Percentiles rank a stretch among this genome's conserved stretches.
Evolutionary conservation across 345 rosid species (phyloP).

Genomic region (Isatis tinctoria): DNA sequence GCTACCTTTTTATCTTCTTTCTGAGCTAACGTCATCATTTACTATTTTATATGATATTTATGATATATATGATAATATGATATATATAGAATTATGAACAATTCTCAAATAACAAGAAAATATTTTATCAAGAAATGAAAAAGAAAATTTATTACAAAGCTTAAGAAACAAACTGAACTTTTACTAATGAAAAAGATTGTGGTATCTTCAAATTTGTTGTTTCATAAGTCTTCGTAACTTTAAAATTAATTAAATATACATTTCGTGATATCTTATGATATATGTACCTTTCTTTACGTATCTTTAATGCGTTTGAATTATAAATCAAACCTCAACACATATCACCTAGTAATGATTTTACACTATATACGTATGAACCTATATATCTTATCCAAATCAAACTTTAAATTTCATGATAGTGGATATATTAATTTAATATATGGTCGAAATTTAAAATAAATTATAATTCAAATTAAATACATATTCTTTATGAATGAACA

Average conservation of each 20-base stretch:
- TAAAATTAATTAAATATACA: too few species aligned
- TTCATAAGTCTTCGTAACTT: background rate
- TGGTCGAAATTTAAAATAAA: too few species aligned
- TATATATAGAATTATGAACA: background rate
- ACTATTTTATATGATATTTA: background rate
- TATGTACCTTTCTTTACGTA: background rate
- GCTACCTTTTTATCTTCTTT: conserved; percentile 30
- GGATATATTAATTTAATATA: too few species aligned
- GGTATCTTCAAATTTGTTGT: background rate
- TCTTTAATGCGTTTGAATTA: background rate
- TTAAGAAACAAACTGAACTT: background rate
- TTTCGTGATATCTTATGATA: too few species aligned
- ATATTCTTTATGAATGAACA: too few species aligned
- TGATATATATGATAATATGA: too few species aligned
- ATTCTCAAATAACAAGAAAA: background rate
- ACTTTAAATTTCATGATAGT: too few species aligned
- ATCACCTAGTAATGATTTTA: background rate
- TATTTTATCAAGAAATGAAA: background rate
- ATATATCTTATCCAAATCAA: background rate
- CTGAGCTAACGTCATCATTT: conserved; percentile 5
- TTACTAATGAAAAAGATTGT: background rate
- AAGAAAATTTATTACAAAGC: background rate
- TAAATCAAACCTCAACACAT: background rate
- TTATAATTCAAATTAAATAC: too few species aligned
- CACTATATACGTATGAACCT: background rate